phyloP scores from a whole-genome alignment of 2,329 filamentous ascomycete genomes.

The Grosmannia serpens region DNA sequence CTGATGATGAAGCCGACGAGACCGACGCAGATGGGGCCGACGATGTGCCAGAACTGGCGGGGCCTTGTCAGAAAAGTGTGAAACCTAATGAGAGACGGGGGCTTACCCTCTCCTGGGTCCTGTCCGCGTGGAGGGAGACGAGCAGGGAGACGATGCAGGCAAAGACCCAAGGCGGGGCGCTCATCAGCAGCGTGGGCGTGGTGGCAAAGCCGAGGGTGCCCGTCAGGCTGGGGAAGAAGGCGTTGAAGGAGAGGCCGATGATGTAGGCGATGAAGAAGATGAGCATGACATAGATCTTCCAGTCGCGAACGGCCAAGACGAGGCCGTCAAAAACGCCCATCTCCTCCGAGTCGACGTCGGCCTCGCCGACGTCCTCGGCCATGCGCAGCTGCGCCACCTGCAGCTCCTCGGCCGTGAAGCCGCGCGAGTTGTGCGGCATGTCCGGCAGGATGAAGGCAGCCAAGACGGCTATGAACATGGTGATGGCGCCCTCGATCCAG shows the following conservation, averaged over 20 bases:
- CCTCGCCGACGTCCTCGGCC: conserved; percentile 44
- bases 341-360: conserved; percentile 36
- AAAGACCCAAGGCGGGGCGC: conserved; percentile 54
- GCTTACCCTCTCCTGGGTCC: conserved; percentile 45
- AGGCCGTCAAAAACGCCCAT: conserved; percentile 39
- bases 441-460: conserved; percentile 57
- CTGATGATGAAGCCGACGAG: conserved; percentile 57
- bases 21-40: conserved; percentile 47
- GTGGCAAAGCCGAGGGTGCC: conserved; percentile 51
- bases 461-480: conserved; percentile 39
- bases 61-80: neutral
- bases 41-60: conserved; percentile 54
- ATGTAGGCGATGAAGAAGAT: conserved; percentile 1
- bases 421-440: conserved; percentile 41
- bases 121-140: conserved; percentile 62
- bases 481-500: conserved; percentile 42
- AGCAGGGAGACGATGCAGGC: conserved; percentile 48
- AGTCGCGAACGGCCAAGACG: conserved; percentile 45
- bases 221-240: conserved; percentile 59
- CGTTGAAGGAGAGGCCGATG: conserved; percentile 31
- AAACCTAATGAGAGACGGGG: neutral
- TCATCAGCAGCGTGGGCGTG: conserved; percentile 50
- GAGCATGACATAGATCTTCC: conserved; percentile 53
- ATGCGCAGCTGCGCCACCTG: conserved; percentile 41
- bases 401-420: conserved; percentile 45